These are phyloP conservation scores for Aspergillus ibericus DNA, from an alignment of 2,329 filamentous ascomycete species.

Conservation along the genomic window DNA sequence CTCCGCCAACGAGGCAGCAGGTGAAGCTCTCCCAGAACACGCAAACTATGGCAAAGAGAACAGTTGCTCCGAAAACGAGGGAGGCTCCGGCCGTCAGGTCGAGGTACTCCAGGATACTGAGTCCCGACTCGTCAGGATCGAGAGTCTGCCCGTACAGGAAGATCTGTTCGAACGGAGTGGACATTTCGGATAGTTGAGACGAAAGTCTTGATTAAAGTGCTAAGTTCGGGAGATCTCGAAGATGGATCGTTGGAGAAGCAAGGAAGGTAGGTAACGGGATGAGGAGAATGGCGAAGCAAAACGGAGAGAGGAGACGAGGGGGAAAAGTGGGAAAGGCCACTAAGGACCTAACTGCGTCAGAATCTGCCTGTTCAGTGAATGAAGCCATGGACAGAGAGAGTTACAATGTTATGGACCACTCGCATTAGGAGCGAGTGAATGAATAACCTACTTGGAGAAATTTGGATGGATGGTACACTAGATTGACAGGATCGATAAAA, in stretches of 20 bases:
- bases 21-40: slow-evolving; percentile 6
- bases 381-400: not conserved
- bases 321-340: not conserved
- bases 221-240: no score
- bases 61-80: slow-evolving; percentile 9
- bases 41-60: slow-evolving; percentile 4
- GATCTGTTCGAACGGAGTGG: slow-evolving; percentile 14
- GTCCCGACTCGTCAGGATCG: not conserved
- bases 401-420: not conserved
- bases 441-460: no score
- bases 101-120: slow-evolving; percentile 4
- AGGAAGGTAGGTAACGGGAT: not conserved
- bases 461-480: no score
- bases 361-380: not conserved
- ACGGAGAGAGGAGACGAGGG: not conserved
- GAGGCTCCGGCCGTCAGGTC: slow-evolving; percentile 14
- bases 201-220: no score
- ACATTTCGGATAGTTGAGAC: slow-evolving; percentile 9
- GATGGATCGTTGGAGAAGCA: not conserved
- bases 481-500: no score
- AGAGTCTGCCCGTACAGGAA: slow-evolving; percentile 16
- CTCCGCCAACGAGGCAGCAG: not conserved
- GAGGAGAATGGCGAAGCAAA: not conserved
- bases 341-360: not conserved
- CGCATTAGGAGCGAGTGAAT: no score